Evolutionary conservation across 345 rosid genomes (phyloP).

Genomic region (Eucalyptus sideroxylon): DNA sequence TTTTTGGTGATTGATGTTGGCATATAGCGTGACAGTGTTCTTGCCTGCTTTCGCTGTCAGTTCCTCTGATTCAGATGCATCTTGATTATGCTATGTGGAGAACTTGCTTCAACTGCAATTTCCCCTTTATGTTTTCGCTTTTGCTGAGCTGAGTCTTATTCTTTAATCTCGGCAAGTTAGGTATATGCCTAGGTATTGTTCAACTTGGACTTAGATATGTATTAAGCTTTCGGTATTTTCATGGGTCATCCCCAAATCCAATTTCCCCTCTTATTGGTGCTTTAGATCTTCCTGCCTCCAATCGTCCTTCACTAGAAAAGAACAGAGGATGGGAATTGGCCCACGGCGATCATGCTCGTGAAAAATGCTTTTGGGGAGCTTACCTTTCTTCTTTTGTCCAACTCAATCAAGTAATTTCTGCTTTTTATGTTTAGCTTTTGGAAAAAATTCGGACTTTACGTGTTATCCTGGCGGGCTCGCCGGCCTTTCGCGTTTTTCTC

Average conservation of each 20-base stretch:
- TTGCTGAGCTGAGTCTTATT: background rate
- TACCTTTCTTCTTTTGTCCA: background rate
- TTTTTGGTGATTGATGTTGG: background rate
- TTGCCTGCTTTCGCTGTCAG: background rate
- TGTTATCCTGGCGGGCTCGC: background rate
- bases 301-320: background rate
- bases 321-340: background rate
- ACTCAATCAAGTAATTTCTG: background rate
- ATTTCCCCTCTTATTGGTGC: background rate
- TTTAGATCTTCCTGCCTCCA: background rate
- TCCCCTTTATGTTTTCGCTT: background rate
- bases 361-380: background rate
- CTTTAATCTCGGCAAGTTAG: background rate
- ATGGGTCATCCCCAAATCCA: background rate
- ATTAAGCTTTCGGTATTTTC: background rate
- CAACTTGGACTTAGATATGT: background rate
- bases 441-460: background rate
- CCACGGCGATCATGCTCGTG: background rate
- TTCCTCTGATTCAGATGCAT: background rate
- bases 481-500: background rate
- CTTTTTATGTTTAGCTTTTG: background rate
- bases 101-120: background rate
- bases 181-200: background rate
- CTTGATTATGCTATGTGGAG: background rate
- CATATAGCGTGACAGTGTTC: background rate